Evolutionary conservation across 495 filamentous ascomycete species (phyloP), one percentile per base, ranked within the genome.

Genomic region (Cercophora scortea): DNA sequence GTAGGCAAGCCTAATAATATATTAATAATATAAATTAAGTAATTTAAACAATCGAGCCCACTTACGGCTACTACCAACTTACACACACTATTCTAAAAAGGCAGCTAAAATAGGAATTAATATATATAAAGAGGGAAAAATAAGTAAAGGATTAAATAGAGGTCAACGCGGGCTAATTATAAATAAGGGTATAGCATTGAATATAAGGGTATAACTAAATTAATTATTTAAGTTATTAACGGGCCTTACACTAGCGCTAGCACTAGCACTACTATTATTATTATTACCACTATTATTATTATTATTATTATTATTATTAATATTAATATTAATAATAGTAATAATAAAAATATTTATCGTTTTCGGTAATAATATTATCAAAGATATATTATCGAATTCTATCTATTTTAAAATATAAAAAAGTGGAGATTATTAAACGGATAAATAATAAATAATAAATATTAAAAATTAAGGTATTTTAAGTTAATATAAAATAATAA

Each of bases 71-170:
- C 58, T 63, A 60, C 62, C 62, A 65, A 58, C 62, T 58, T 62
- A 65, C 64, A 54, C 58, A 47, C 60, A 46, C 60, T 58, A 58
- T 63, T 65, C 60, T 58, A 63, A 61, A 57, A 59, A 50, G 43
- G 57, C 52, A 55, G 49, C 49, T 47, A 10, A 43, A 52, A 61
- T 66, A 59, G 63, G 53, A 52, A 54, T 39, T 9, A 18, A 25
- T 12, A n/a, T 53, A 55, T 53, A 49, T 55, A 59, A 57, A 52
- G 55, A 53, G 57, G 36, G 52, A 45, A 55, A 42, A 47, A 16
- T 45, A 45, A 50, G 48, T 44, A 42, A 59, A 55, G 52, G 62
- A 63, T 61, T 63, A 62, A 62, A 51, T 35, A 48, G 53, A 17
- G 39, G 53, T 45, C 34, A 54, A 50, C 49, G 47, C 61, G 53